These are phyloP conservation scores for Syncephalastrum racemosum DNA, from an alignment of 371 early-diverging fungal genomes.

Conservation along the genomic window DNA sequence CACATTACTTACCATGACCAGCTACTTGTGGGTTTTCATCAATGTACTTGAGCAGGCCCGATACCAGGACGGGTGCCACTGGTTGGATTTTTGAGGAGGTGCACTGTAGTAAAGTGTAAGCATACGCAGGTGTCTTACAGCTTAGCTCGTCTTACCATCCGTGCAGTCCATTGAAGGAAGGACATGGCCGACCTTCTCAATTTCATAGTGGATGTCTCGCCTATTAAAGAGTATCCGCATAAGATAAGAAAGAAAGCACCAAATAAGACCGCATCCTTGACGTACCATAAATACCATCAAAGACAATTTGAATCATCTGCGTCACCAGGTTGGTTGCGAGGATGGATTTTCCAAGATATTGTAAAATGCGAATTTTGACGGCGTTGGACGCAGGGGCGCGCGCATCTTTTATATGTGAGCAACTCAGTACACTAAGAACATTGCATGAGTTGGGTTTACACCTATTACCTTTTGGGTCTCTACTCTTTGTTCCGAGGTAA, in stretches of 20 bases:
- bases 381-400: conserved; percentile 46
- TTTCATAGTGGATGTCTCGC: conserved; percentile 59
- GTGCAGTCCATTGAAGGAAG: conserved; percentile 86
- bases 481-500: conserved; percentile 54
- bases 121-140: not conserved
- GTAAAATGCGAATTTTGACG: conserved; percentile 66
- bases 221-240: conserved; percentile 23
- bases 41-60: conserved; percentile 73
- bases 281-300: conserved; percentile 78
- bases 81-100: conserved; percentile 55
- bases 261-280: not conserved
- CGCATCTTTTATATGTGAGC: conserved; percentile 17
- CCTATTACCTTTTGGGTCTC: conserved; percentile 5
- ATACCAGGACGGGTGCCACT: conserved; percentile 69
- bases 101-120: conserved; percentile 17
- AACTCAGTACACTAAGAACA: not conserved
- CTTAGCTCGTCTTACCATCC: conserved; percentile 57
- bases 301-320: conserved; percentile 68
- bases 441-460: conserved; percentile 1
- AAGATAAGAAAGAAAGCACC: not conserved
- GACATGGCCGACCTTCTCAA: conserved; percentile 74
- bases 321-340: conserved; percentile 67
- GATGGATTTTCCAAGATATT: conserved; percentile 63
- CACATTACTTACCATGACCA: conserved; percentile 35
- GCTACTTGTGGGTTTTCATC: conserved; percentile 46